Evolutionary conservation across 129 eudicot genomes (phyloP).

Genomic region (Rutidosis leptorrhynchoides): DNA sequence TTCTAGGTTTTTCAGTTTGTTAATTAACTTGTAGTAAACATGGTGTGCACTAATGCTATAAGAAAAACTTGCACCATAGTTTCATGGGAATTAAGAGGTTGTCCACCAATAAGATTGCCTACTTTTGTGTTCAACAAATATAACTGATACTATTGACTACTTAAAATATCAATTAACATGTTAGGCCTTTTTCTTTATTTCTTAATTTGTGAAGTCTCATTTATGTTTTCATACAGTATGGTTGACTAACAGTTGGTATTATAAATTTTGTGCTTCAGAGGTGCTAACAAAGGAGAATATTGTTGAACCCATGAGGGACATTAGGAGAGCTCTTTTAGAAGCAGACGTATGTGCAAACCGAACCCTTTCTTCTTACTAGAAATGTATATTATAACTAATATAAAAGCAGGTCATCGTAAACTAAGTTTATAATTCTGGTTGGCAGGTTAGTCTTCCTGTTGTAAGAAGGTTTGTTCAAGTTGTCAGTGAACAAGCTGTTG

Average conservation of each 20-base stretch:
- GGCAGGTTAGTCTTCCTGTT: conserved; percentile 97
- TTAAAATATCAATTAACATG: not conserved
- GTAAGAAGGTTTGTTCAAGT: conserved; percentile 91
- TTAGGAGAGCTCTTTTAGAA: conserved; percentile 92
- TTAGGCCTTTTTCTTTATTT: not conserved
- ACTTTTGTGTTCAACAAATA: no score
- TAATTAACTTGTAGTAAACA: no score
- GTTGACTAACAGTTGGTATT: conserved; percentile 3
- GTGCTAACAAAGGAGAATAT: conserved; percentile 91
- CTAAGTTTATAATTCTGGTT: conserved; percentile 17
- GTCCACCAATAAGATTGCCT: no score
- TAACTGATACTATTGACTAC: no score
- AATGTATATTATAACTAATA: not conserved
- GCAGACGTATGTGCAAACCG: conserved; percentile 68
- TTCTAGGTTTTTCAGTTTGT: no score
- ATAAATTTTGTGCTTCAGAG: conserved; percentile 53
- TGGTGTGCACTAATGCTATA: no score
- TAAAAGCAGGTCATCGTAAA: not conserved
- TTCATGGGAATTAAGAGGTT: no score
- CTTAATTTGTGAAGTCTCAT: not conserved
- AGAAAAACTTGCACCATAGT: no score
- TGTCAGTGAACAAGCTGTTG: conserved; percentile 91
- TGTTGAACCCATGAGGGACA: conserved; percentile 95
- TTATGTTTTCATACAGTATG: conserved; percentile 1
- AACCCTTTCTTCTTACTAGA: not conserved